A percentile compares a stretch with the other conserved stretches of the same genome.
Evolutionary conservation across 1,284 basidiomycete species (phyloP).

Genomic region (Anthracocystis setariae): DNA sequence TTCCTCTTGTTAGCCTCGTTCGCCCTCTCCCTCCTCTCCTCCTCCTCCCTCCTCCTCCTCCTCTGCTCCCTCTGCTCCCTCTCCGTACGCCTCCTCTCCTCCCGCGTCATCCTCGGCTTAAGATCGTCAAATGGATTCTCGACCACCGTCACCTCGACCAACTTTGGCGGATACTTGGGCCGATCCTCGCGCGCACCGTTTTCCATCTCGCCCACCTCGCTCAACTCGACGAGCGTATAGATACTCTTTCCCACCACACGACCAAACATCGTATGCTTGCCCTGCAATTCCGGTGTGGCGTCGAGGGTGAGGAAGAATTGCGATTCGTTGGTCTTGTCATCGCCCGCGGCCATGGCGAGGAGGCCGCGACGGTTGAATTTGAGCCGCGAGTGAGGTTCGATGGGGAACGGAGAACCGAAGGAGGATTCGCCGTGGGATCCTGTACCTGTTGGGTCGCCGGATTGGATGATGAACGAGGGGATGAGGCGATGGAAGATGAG

Average conservation of each 20-base stretch:
- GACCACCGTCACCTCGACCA: slow-evolving; percentile 81
- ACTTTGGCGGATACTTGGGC: slow-evolving; percentile 90
- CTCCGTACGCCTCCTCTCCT: slow-evolving; percentile 83
- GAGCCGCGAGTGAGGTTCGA: slow-evolving; percentile 91
- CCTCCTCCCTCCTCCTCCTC: slow-evolving; percentile 9
- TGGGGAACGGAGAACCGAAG: slow-evolving; percentile 81
- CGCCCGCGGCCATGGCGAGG: slow-evolving; percentile 85
- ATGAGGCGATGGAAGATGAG: slow-evolving; percentile 91
- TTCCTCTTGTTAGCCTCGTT: slow-evolving; percentile 52
- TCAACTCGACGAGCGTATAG: slow-evolving; percentile 73
- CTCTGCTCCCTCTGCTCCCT: slow-evolving; percentile 79
- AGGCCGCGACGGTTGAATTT: slow-evolving; percentile 83
- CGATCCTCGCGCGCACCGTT: slow-evolving; percentile 73
- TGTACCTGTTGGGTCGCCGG: slow-evolving; percentile 92
- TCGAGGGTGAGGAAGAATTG: slow-evolving; percentile 68
- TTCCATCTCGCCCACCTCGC: slow-evolving; percentile 78
- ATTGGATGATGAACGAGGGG: slow-evolving; percentile 89
- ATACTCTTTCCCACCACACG: slow-evolving; percentile 61
- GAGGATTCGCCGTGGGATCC: slow-evolving; percentile 78
- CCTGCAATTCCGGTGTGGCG: slow-evolving; percentile 63
- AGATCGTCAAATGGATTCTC: slow-evolving; percentile 96
- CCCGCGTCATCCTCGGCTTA: slow-evolving; percentile 92
- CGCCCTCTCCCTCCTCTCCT: slow-evolving; percentile 36
- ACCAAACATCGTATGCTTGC: slow-evolving; percentile 64
- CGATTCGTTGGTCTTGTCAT: slow-evolving; percentile 67